Conservation (phyloP, 192 early-diverging fungal genomes). For the Coemansia umbellata region DNA sequence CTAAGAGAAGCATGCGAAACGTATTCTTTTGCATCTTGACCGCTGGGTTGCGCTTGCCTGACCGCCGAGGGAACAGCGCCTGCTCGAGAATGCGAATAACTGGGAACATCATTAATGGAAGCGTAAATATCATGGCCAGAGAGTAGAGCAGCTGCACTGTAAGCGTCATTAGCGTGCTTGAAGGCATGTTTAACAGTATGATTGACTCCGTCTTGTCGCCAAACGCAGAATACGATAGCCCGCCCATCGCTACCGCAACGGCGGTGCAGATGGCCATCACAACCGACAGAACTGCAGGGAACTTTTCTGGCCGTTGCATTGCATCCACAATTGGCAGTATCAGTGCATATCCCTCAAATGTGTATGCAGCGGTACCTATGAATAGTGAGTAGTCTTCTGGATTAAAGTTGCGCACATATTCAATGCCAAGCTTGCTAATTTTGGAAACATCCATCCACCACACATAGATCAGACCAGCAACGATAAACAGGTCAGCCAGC, state of each 20-base stretch:
- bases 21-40: slow-evolving; percentile 84
- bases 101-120: slow-evolving; percentile 88
- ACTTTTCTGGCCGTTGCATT: slow-evolving; percentile 83
- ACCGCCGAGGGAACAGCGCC: slow-evolving; percentile 63
- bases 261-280: slow-evolving; percentile 72
- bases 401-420: slow-evolving; percentile 69
- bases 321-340: slow-evolving; percentile 64
- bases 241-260: slow-evolving; percentile 75
- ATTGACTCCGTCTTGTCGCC: slow-evolving; percentile 81
- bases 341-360: slow-evolving; percentile 84
- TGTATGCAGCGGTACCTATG: slow-evolving; percentile 90
- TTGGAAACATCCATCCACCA: slow-evolving; percentile 68
- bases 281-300: slow-evolving; percentile 68
- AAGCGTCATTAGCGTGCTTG: slow-evolving; percentile 54
- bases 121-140: slow-evolving; percentile 86
- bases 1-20: slow-evolving; percentile 62
- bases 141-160: slow-evolving; percentile 80
- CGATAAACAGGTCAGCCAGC: slow-evolving; percentile 86
- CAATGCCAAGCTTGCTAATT: slow-evolving; percentile 55
- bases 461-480: slow-evolving; percentile 80
- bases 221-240: slow-evolving; percentile 79
- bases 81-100: slow-evolving; percentile 85
- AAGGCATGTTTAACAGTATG: slow-evolving; percentile 83
- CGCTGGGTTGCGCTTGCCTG: slow-evolving; percentile 67
- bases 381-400: slow-evolving; percentile 73